Percentiles rank a stretch among this genome's conserved stretches.
Conservation (phyloP, 768 basidiomycete genomes). For the Lactarius hatsudake region DNA sequence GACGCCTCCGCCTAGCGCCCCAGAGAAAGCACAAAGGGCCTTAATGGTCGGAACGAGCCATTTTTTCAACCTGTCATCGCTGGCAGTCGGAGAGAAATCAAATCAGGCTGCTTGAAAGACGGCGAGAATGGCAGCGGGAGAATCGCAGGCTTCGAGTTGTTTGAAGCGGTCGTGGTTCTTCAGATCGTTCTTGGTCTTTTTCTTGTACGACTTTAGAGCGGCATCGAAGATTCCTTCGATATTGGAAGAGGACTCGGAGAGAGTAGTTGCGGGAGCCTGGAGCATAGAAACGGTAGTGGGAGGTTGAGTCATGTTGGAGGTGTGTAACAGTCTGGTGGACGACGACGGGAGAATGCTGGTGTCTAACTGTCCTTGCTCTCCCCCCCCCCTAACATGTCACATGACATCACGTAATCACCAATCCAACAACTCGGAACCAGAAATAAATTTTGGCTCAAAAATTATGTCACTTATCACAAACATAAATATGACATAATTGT, state of each 20-base stretch:
- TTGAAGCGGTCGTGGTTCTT: neutral
- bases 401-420: no score
- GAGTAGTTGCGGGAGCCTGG: neutral
- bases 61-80: neutral
- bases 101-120: neutral
- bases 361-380: no score
- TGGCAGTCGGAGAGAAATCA: neutral
- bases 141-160: neutral
- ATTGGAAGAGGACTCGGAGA: neutral
- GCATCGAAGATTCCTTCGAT: neutral
- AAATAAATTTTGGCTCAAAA: no score
- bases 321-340: neutral
- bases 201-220: neutral
- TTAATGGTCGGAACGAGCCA: neutral
- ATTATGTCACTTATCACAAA: no score
- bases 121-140: neutral
- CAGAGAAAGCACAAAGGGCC: neutral
- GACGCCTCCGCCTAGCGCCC: neutral
- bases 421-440: no score
- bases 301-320: neutral
- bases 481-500: no score
- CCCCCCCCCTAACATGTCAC: no score
- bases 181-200: neutral
- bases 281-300: neutral
- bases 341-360: no score